phyloP scores from a whole-genome alignment of 140 eudicot species.

The Oenanthe javanica region DNA sequence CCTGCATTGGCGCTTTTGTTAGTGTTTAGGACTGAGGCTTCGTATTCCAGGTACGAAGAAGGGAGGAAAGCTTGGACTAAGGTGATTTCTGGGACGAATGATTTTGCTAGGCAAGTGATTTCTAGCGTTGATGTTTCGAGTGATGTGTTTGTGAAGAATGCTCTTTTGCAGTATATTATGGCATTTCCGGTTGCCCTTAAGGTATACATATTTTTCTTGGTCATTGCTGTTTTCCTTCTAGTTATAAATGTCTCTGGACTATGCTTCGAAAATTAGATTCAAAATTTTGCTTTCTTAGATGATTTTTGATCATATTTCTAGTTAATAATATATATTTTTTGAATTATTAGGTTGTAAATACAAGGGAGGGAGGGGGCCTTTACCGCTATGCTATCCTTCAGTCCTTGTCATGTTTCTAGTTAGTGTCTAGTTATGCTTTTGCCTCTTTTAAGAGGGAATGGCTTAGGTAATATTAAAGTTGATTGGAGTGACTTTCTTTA shows the following conservation, averaged over 20 bases:
- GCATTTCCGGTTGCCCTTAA: slow-evolving; percentile 93
- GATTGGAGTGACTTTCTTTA: neutral
- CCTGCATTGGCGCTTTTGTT: slow-evolving; percentile 93
- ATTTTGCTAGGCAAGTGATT: slow-evolving; percentile 80
- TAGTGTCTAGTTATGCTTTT: neutral
- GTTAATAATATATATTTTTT: neutral
- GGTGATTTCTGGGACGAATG: slow-evolving; percentile 68
- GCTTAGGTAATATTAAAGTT: neutral
- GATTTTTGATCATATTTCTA: neutral
- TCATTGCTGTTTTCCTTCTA: neutral
- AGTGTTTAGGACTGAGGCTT: slow-evolving; percentile 97
- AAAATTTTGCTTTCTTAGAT: neutral
- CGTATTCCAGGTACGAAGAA: slow-evolving; percentile 88
- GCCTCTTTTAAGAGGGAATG: neutral
- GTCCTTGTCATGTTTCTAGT: neutral
- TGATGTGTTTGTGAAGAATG: slow-evolving; percentile 45
- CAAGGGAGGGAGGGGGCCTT: neutral
- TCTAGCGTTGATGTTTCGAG: slow-evolving; percentile 51
- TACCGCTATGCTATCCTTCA: neutral
- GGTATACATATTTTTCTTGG: slow-evolving; percentile 32
- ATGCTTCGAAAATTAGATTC: neutral
- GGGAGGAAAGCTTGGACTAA: slow-evolving; percentile 92
- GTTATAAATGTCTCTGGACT: neutral
- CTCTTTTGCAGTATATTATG: slow-evolving; percentile 77
- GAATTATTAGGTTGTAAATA: no score